phyloP scores from a whole-genome alignment of 2,329 filamentous ascomycete genomes.

The Cyanodermella asteris region DNA sequence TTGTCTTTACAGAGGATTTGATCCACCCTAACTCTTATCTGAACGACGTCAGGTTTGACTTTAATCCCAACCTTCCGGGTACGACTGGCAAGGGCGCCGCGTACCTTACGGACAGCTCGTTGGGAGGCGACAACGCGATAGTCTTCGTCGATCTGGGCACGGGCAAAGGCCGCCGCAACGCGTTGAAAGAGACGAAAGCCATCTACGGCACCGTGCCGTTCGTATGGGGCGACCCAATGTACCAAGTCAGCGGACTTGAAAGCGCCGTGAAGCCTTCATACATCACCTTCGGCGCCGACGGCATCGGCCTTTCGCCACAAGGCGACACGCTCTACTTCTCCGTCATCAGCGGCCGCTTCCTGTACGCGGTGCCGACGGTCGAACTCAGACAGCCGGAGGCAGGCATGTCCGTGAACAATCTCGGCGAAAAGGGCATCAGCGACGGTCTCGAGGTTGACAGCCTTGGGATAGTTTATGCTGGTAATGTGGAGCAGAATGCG shows the following conservation, averaged over 20 bases:
- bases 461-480: constrained; percentile 27
- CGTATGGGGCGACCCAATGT: constrained; percentile 27
- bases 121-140: constrained; percentile 27
- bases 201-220: constrained; percentile 26
- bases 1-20: constrained; percentile 26
- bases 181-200: constrained; percentile 19
- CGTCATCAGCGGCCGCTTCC: constrained; percentile 20
- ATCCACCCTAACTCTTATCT: constrained; percentile 27
- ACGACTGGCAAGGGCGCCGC: constrained; percentile 23
- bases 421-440: constrained; percentile 26
- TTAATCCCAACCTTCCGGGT: constrained; percentile 20
- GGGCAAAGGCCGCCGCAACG: constrained; percentile 27
- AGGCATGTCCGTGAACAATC: constrained; percentile 19
- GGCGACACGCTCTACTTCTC: constrained; percentile 25
- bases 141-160: constrained; percentile 28
- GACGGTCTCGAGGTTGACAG: constrained; percentile 31
- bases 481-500: constrained; percentile 28
- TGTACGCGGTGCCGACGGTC: constrained; percentile 25
- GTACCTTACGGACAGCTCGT: constrained; percentile 30
- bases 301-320: constrained; percentile 28
- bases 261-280: constrained; percentile 14
- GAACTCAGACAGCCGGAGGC: constrained; percentile 24
- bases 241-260: constrained; percentile 15
- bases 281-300: constrained; percentile 25
- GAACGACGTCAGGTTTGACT: constrained; percentile 32